Evolutionary conservation across 169 alveolate species (phyloP), one percentile per base, ranked within the genome.

Genomic region (Besnoitia besnoiti): DNA sequence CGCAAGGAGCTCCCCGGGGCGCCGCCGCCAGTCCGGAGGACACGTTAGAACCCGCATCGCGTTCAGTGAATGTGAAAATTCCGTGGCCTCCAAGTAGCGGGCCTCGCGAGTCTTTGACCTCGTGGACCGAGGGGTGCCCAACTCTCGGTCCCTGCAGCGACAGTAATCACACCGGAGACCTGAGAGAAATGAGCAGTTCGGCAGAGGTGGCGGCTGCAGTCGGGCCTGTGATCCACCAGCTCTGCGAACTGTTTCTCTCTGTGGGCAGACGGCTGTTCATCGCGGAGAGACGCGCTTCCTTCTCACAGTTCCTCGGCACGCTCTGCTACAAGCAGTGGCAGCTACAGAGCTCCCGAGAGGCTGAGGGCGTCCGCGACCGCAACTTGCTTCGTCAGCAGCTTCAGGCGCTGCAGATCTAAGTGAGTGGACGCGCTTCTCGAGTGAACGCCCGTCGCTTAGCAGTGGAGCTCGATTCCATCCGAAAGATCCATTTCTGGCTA

Each of bases 251-350:
- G 87, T 77, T 77, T 37, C 87, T 77, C 40, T 30, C 61, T 77
- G 87, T 42, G n/a, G 87, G 87, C 59, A 37, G 40, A 24, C 87
- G 87, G 30, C 59, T 77, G 30, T 35, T 42, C 2, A 35, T 27
- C 8, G 87, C 55, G 8, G 87, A 77, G 21, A 27, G 55, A 24
- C 12, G 59, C 7, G 87, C 87, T 37, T 19, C 87, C 14, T 40
- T 42, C 55, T 0, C 50, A 16, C 44, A 77, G 59, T 37, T 77
- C 50, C 37, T 44, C 37, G 49, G 44, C 61, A 12, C 40, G 49
- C 59, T 77, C 39, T 40, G 59, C 40, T 77, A 77, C 59, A 77
- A 77, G 21, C 87, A 77, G 59, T 77, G 87, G 87, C 87, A 77
- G 35, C 87, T 77, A 14, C 87, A 77, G 47, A 77, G 30, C 12